Evolutionary conservation across 768 basidiomycete species (phyloP).

Genomic region (Leccinum uliginosum): DNA sequence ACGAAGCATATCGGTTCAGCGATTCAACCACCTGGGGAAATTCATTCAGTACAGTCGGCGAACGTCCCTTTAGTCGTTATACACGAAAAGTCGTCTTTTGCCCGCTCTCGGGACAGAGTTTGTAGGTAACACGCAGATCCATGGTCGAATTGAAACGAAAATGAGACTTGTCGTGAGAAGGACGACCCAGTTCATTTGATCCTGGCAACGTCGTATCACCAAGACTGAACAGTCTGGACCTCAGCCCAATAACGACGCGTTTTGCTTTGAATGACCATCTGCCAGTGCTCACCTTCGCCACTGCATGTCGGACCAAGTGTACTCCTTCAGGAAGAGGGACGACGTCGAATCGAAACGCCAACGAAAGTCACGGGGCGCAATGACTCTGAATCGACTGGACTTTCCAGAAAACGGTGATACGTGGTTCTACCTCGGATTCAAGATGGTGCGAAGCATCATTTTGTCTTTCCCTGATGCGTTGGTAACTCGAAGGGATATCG

Average conservation of each 20-base stretch:
- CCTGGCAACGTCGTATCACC: too few relatives aligned
- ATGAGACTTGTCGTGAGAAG: neutral
- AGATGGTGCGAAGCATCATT: too few relatives aligned
- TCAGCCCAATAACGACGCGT: too few relatives aligned
- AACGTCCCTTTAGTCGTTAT: neutral
- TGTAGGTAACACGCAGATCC: neutral
- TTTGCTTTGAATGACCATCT: slow-evolving; percentile 15
- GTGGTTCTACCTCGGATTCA: neutral
- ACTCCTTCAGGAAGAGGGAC: slow-evolving; percentile 51
- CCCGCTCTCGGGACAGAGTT: neutral
- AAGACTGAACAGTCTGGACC: neutral
- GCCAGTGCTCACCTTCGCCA: slow-evolving; percentile 8
- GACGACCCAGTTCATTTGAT: neutral
- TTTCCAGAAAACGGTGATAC: slow-evolving; percentile 41
- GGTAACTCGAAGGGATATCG: too few relatives aligned
- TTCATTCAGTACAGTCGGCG: neutral
- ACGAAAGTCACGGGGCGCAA: neutral
- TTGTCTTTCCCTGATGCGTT: too few relatives aligned
- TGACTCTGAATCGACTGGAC: slow-evolving; percentile 30
- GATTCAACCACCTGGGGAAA: neutral
- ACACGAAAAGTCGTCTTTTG: neutral
- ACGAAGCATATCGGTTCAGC: neutral
- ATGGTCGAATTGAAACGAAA: neutral
- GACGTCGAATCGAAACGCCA: slow-evolving; percentile 45
- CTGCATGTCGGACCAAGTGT: slow-evolving; percentile 51